Evolutionary conservation across 2,329 filamentous ascomycete species (phyloP).

Genomic region (Claviceps spartinae): DNA sequence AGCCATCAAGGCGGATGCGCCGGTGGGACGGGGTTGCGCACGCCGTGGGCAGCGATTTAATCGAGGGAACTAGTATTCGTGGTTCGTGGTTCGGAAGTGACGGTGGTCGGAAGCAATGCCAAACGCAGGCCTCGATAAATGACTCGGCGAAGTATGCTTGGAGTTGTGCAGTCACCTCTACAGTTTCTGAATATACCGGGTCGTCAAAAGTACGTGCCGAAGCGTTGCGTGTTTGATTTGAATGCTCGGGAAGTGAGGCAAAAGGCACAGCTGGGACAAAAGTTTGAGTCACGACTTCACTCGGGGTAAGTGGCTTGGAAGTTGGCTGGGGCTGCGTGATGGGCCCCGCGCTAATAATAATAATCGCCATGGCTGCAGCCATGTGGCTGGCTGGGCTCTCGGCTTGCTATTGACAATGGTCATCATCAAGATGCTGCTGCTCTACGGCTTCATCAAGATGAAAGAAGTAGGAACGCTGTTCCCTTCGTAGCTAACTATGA

Average conservation of each 20-base stretch:
- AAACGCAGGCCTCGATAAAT: too few relatives aligned
- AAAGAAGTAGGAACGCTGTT: not conserved
- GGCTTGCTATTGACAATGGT: too few relatives aligned
- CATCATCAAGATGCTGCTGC: not conserved
- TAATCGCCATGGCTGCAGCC: not conserved
- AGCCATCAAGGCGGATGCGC: constrained; percentile 15
- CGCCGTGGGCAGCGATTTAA: not conserved
- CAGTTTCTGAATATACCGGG: not conserved
- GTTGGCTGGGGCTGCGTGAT: not conserved
- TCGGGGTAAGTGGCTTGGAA: not conserved
- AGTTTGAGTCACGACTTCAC: constrained; percentile 22
- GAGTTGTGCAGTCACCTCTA: not conserved
- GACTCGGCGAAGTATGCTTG: too few relatives aligned
- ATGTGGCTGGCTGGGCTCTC: too few relatives aligned
- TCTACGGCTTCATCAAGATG: not conserved
- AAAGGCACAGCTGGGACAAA: constrained; percentile 5
- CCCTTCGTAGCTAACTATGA: too few relatives aligned
- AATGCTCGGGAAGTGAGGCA: not conserved
- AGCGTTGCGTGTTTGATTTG: not conserved
- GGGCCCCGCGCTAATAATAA: not conserved
- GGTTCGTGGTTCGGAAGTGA: not conserved
- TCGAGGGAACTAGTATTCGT: not conserved
- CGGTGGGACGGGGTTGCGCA: not conserved
- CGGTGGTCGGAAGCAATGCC: too few relatives aligned
- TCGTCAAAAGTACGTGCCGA: not conserved